Evolutionary conservation across 345 rosid genomes (phyloP).

Genomic region (Syzygium aromaticum): DNA sequence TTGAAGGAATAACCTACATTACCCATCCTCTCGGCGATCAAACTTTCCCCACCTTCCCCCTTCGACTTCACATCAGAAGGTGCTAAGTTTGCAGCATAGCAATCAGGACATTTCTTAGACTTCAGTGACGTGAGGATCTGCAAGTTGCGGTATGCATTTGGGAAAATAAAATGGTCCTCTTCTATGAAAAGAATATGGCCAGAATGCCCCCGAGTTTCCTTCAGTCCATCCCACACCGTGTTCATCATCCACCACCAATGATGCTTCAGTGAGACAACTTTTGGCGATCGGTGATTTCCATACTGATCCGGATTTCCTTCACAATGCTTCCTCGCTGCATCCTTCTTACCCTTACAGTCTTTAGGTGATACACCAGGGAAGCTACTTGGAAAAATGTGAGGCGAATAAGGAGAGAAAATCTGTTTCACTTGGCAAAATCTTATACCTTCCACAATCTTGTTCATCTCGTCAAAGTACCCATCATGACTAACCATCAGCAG

Average conservation of each 20-base stretch:
- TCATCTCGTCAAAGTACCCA: conserved; percentile 88
- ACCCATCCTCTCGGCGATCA: conserved; percentile 95
- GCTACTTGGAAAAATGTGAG: conserved; percentile 50
- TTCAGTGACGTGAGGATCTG: conserved; percentile 56
- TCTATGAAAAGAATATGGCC: conserved; percentile 93
- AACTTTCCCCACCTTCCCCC: conserved; percentile 64
- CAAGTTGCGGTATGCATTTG: conserved; percentile 89
- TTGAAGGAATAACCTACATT: conserved; percentile 87
- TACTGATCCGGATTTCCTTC: conserved; percentile 86
- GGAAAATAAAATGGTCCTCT: conserved; percentile 92
- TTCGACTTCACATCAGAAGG: conserved; percentile 85
- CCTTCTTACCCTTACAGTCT: conserved; percentile 73
- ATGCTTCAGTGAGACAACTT: conserved; percentile 91
- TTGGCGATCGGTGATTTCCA: conserved; percentile 81
- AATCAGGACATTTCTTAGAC: conserved; percentile 66
- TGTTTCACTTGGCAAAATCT: conserved; percentile 90
- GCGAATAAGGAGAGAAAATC: conserved; percentile 78
- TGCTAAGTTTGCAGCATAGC: conserved; percentile 91
- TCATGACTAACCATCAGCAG: conserved; percentile 89
- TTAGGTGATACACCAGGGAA: conserved; percentile 61
- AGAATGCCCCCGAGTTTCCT: conserved; percentile 49
- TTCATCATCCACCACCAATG: conserved; percentile 99
- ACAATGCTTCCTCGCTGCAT: conserved; percentile 43
- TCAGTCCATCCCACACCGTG: conserved; percentile 87
- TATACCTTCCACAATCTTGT: conserved; percentile 61